Conservation (phyloP, 2,329 filamentous ascomycete species). For the Aspergillus japonicus region DNA sequence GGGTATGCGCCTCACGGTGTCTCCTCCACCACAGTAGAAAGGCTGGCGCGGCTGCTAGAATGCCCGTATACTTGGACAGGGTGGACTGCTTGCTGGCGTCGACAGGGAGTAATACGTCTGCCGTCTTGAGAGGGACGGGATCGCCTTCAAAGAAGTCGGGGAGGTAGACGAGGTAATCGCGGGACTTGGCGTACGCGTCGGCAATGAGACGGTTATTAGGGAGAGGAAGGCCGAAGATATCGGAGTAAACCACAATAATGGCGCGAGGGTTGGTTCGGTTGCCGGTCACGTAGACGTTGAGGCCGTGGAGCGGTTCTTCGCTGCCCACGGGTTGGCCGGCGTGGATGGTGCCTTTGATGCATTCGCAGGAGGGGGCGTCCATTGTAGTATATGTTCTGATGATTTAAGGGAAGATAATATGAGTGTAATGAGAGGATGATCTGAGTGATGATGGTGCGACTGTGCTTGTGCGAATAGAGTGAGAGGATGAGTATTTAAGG, state of each 20-base stretch:
- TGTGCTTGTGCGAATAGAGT: no score
- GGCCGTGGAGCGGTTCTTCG: not conserved
- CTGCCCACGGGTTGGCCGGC: not conserved
- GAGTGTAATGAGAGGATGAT: not conserved
- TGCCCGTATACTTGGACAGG: not conserved
- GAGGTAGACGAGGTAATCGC: slow-evolving; percentile 1
- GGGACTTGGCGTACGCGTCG: not conserved
- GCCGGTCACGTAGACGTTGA: slow-evolving; percentile 1
- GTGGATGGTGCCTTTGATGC: slow-evolving; percentile 2
- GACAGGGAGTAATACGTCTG: not conserved
- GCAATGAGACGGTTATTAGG: slow-evolving; percentile 1
- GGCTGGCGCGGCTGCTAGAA: not conserved
- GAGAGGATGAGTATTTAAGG: not conserved
- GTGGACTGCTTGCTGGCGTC: not conserved
- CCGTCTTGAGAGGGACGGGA: not conserved
- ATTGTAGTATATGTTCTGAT: not conserved
- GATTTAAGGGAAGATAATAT: not conserved
- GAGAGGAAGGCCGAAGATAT: not conserved
- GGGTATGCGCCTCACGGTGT: not conserved
- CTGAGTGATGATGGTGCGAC: not conserved
- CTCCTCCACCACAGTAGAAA: not conserved
- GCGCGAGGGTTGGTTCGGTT: not conserved
- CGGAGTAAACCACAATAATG: slow-evolving; percentile 1
- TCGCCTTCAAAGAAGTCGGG: slow-evolving; percentile 1
- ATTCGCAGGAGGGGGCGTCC: not conserved